Base-by-base conservation (phyloP, 495 filamentous ascomycete species). In the Parathielavia hyrcaniae region DNA sequence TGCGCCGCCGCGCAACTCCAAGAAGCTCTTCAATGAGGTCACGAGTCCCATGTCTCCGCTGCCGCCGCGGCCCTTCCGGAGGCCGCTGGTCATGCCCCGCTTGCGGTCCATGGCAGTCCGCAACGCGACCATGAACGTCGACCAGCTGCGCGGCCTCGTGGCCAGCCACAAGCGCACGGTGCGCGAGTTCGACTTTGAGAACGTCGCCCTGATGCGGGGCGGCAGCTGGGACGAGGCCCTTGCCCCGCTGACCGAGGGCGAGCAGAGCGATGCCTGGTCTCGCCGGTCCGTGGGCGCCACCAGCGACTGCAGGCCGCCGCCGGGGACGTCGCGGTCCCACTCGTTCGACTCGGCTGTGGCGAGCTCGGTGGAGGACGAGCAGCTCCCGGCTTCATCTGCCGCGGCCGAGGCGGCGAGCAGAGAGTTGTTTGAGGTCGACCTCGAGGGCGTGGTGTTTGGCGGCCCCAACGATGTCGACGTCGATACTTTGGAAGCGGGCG, bases 171-270 rank as follows among this genome's bases (percentile, higher is more conserved):
- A 81, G 35, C 72, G 71, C 58, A 82, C 83, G 5, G 77, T 91
- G 43, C 71, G 75, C 30, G 86, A 89, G 60, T 83, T 89, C 65
- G 82, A 87, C 55, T 87, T 91, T 67, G 82, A 88, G 65, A 82
- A 85, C 54, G 80, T 86, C 12, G 71, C 75, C 32, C 73, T 91
- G 26, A 77, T 84, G 17, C 74, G 72, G 51, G 71, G 68, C 32
- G 88, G 84, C 20, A 83, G 73, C 50, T 91, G 87, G 88, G 86
- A 91, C 55, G 84, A 88, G 47, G 88, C 87, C 2, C 76, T 90
- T 4, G 81, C 79, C 34, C 85, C 86, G 4, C 68, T 91, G 57
- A 82, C 80, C 48, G 68, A 71, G 17, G 66, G 65, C 50, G 52
- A 26, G 20, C 22, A 47, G 4, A 61, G 65, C 26, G 70, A 71